Base-by-base conservation (phyloP, 1,284 basidiomycete genomes). In the Cutaneotrichosporon daszewskae region DNA sequence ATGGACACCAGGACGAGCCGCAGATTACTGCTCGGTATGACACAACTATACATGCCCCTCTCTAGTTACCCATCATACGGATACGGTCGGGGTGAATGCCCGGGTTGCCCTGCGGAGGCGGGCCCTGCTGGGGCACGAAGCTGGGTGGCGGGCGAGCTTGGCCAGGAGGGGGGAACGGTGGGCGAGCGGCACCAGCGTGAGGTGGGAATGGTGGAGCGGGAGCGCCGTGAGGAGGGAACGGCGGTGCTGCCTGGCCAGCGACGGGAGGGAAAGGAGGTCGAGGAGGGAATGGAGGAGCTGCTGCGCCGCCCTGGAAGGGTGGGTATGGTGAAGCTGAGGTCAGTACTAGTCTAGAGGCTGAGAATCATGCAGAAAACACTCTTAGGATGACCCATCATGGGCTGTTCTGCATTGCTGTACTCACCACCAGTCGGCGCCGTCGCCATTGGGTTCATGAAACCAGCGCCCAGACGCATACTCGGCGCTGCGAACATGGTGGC, bases 51-150 rank as follows among this genome's bases (percentile, higher is more conserved):
- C 17, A 36, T 33, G 16, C 26, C 12, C 32, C 38, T 31, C 9
- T 41, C 33, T 42, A 36, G 26, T 42, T 25, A 39, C 74, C 79
- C 82, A 89, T 80, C 85, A 89, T 88, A 49, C 85, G 76, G 65
- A 87, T 58, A 49, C 87, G 77, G 70, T 90, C 87, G n/a, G 87
- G 87, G 69, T 90, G 87, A 55, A 90, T 85, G 23, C 79, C 82
- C 17, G 74, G 54, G 13, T 51, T 45, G 10, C 47, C 60, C 3
- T 28, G 49, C 11, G 40, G 33, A 19, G 54, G 60, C 10, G 52
- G 57, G 10, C 43, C 46, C 16, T 43, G 37, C n/a, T 37, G 35
- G 17, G 52, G 60, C 8, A 53, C 53, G 36, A 58, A 56, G 12
- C 42, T 71, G 36, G 74, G 72, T 16, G 66, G 69, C 5, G 57